phyloP scores from a whole-genome alignment of 441 rosid species.

The Populus trichocarpa region DNA sequence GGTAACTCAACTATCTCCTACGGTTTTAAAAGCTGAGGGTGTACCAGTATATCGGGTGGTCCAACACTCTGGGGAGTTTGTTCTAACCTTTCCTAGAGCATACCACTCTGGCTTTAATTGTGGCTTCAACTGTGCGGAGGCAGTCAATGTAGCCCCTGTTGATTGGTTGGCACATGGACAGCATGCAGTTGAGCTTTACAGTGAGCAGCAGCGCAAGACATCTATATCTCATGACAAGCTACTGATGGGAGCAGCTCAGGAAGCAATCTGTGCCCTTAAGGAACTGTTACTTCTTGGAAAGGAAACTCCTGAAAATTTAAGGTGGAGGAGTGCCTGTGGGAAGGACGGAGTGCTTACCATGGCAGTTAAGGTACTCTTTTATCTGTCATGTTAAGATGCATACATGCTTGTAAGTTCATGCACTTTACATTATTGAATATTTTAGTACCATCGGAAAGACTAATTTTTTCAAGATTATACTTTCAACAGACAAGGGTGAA shows the following conservation, averaged over 20 bases:
- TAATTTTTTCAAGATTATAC: background rate
- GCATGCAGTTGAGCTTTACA: constrained; percentile 83
- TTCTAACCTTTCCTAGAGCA: constrained; percentile 91
- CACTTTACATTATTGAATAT: background rate
- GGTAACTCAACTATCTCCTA: constrained; percentile 95
- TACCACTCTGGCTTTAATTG: constrained; percentile 96
- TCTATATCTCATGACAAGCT: constrained; percentile 95
- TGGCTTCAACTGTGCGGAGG: constrained; percentile 99
- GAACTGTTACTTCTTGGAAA: constrained; percentile 49
- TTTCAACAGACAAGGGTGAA: constrained; percentile 57
- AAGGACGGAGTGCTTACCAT: constrained; percentile 76
- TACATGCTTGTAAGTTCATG: background rate
- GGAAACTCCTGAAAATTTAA: constrained; percentile 50
- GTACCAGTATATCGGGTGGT: constrained; percentile 79
- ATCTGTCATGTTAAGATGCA: background rate
- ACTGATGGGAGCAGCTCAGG: constrained; percentile 62
- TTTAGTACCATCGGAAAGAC: background rate
- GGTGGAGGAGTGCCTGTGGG: constrained; percentile 78
- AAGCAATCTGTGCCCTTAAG: constrained; percentile 62
- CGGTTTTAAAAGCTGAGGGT: constrained; percentile 73
- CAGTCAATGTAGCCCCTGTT: constrained; percentile 95
- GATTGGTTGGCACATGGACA: constrained; percentile 96
- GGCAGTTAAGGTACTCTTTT: constrained; percentile 61
- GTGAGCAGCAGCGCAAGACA: constrained; percentile 75
- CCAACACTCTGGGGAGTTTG: constrained; percentile 83